These are phyloP conservation scores for Komagataella phaffii DNA, from an alignment of 805 yeast genomes.

Conservation along the genomic window DNA sequence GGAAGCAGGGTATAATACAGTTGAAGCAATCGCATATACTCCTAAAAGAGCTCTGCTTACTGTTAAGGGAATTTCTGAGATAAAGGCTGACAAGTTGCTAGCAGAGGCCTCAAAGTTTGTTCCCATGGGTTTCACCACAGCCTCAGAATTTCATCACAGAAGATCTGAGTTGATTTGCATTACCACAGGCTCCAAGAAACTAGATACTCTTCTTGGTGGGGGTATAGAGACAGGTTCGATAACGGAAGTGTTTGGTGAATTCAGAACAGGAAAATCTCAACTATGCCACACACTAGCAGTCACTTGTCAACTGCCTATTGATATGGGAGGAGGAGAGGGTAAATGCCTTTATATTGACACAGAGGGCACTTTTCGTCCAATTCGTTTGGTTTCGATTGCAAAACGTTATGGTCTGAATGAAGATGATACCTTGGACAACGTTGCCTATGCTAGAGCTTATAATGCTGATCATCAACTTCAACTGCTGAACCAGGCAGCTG, in stretches of 20 bases:
- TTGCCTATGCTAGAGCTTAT: slow-evolving; percentile 94
- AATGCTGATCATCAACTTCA: slow-evolving; percentile 93
- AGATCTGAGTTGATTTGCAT: slow-evolving; percentile 83
- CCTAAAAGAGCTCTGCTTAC: slow-evolving; percentile 67
- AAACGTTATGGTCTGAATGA: slow-evolving; percentile 85
- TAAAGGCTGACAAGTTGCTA: slow-evolving; percentile 79
- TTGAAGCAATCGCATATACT: slow-evolving; percentile 86
- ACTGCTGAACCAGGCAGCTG: slow-evolving; percentile 79
- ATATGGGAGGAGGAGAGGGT: slow-evolving; percentile 98
- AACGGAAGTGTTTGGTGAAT: slow-evolving; percentile 94
- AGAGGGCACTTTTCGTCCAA: slow-evolving; percentile 93
- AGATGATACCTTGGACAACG: slow-evolving; percentile 90
- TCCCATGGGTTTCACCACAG: slow-evolving; percentile 96
- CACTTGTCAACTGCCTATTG: slow-evolving; percentile 91
- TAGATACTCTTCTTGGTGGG: slow-evolving; percentile 89
- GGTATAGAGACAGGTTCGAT: slow-evolving; percentile 96
- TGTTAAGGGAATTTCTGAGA: slow-evolving; percentile 90
- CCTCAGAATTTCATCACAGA: slow-evolving; percentile 83
- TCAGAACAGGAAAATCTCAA: slow-evolving; percentile 95
- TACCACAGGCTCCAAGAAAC: slow-evolving; percentile 90
- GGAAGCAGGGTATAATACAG: slow-evolving; percentile 80
- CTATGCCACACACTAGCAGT: slow-evolving; percentile 94
- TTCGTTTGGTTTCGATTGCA: slow-evolving; percentile 79
- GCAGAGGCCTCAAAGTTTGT: slow-evolving; percentile 77
- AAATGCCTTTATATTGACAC: slow-evolving; percentile 93